phyloP scores from a whole-genome alignment of 169 alveolate genomes.

The Plasmodium gonderi region DNA sequence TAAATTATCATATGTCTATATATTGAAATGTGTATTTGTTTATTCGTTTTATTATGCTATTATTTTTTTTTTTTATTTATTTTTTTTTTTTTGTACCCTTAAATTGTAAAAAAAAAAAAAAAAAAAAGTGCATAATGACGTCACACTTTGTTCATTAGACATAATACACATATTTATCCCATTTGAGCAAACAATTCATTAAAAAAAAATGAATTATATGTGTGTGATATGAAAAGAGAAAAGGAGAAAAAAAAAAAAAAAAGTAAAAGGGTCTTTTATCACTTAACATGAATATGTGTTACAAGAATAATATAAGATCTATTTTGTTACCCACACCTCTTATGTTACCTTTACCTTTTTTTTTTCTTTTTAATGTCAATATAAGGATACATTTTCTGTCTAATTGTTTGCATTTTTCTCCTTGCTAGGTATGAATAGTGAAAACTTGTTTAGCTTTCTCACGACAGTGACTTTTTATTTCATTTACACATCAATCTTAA shows the following conservation, averaged over 20 bases:
- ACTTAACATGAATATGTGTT: background rate
- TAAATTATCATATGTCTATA: background rate
- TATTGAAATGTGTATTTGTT: background rate
- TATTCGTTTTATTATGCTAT: too few species aligned
- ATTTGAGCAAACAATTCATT: background rate
- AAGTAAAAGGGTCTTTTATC: background rate
- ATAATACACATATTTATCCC: background rate
- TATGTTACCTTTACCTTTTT: background rate
- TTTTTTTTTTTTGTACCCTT: background rate
- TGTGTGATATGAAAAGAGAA: too few species aligned
- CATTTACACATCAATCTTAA: background rate
- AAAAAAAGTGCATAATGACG: background rate
- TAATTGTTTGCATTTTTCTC: background rate
- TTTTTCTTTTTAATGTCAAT: background rate
- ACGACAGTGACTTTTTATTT: background rate
- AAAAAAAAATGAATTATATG: background rate
- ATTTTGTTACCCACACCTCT: background rate
- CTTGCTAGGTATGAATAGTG: background rate
- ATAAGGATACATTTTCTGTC: background rate
- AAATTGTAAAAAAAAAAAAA: background rate
- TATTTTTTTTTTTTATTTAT: too few species aligned
- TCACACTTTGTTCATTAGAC: slow-evolving; percentile 1
- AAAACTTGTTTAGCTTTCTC: background rate
- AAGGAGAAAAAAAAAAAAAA: background rate
- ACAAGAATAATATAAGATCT: background rate